phyloP scores from a whole-genome alignment of 768 basidiomycete species.

The Mrakia frigida region DNA sequence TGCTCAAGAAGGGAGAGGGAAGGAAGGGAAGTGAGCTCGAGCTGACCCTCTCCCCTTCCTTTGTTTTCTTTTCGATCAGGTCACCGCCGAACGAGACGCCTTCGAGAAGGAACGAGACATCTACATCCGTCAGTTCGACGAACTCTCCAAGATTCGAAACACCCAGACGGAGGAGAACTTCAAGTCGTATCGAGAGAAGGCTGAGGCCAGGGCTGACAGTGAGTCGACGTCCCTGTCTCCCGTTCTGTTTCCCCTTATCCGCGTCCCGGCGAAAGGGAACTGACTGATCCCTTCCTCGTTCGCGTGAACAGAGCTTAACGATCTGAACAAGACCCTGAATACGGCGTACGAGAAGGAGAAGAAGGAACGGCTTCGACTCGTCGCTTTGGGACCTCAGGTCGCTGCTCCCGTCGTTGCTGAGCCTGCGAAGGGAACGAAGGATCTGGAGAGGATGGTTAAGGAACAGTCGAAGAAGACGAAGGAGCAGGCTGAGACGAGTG shows the following conservation, averaged over 20 bases:
- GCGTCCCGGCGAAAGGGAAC: neutral
- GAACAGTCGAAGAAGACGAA: slow-evolving; percentile 8
- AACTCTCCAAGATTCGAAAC: slow-evolving; percentile 17
- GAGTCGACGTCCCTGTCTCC: neutral
- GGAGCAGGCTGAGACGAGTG: slow-evolving; percentile 23
- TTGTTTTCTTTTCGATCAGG: neutral
- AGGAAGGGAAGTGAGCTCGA: neutral
- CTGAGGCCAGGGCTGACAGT: slow-evolving; percentile 19
- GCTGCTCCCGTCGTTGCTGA: slow-evolving; percentile 2
- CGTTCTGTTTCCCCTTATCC: neutral
- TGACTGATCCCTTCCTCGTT: neutral
- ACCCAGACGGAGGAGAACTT: slow-evolving; percentile 21
- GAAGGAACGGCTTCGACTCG: neutral
- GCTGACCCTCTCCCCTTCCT: neutral
- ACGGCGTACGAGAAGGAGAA: slow-evolving; percentile 21
- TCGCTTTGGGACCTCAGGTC: slow-evolving; percentile 1
- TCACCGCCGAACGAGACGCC: slow-evolving; percentile 18
- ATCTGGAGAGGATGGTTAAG: slow-evolving; percentile 2
- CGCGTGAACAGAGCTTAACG: neutral
- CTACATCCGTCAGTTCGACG: slow-evolving; percentile 29
- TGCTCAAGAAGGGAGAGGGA: neutral
- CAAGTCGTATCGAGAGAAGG: slow-evolving; percentile 20
- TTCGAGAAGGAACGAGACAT: slow-evolving; percentile 20
- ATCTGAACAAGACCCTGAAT: slow-evolving; percentile 15
- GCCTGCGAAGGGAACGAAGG: slow-evolving; percentile 4